Base-by-base conservation (phyloP, 2,329 filamentous ascomycete species). In the Fusarium foetens region DNA sequence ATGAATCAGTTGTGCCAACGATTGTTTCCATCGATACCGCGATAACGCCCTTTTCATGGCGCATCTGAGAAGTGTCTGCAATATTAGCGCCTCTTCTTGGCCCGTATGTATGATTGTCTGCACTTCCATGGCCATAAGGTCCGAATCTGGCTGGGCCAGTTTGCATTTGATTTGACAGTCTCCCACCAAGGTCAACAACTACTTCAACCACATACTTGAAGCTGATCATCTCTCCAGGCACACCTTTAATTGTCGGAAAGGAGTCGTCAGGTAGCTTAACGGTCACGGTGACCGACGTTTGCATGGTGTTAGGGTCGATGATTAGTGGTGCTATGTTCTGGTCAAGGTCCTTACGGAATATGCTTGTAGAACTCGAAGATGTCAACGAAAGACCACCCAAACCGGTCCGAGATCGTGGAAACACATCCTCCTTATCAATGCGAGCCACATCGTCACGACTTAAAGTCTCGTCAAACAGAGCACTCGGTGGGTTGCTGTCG, bases 141-240 rank as follows among this genome's bases (percentile, higher is more conserved):
- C 77, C 85, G 75, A 80, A 82, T 78, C 82, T 83, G 76, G 76
- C 73, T 72, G 86, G 79, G 23, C 91, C 88, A 45, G 90, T 87
- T 76, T 94, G 92, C 55, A 90, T 81, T 70, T 94, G 90, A n/a
- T 89, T 90, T 4, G 91, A 89, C 43, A 98, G 84, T 79, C 94
- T 96, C 41, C 95, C 95, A 51, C 96, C 95, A 1, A 98, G 86
- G 79, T 99, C 96, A 27, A 98, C 90, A 33, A 98, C 91, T 5
- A 98, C 93, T 81, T 99, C 96, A 25, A 98, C 88, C 74, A 95
- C 93, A 78, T 99, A 98, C 74, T 92, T 94, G 84, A 99, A 98
- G 75, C 92, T 94, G 72, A 99, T 96, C 91, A 98, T 96, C 38
- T 93, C 92, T 7, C 95, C 94, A 0, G 96, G 96, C 0, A 98